These are phyloP conservation scores for Tetrapisispora arboricola DNA, from an alignment of 805 yeast species.

Conservation along the genomic window DNA sequence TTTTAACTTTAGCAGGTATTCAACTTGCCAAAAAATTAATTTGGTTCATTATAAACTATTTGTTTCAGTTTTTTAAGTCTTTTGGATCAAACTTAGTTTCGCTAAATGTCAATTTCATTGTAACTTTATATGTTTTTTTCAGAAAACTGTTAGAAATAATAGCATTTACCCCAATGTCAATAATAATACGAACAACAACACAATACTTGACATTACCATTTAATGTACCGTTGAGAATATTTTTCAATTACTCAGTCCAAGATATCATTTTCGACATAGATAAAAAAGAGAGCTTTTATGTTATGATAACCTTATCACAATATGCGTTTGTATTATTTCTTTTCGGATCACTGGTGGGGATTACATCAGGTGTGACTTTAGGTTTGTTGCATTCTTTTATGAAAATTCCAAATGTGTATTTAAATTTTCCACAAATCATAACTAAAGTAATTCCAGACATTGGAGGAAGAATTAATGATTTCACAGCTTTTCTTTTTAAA, in stretches of 20 bases:
- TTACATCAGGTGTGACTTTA: slow-evolving; percentile 11
- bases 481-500: neutral
- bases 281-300: slow-evolving; percentile 8
- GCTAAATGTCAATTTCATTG: neutral
- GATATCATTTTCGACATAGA: slow-evolving; percentile 10
- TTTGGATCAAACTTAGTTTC: neutral
- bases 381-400: slow-evolving; percentile 17
- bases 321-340: slow-evolving; percentile 17
- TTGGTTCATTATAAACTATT: too few species aligned
- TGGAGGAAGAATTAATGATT: neutral
- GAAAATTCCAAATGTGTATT: slow-evolving; percentile 16
- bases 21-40: neutral
- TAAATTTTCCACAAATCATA: slow-evolving; percentile 8
- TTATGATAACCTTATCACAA: slow-evolving; percentile 14
- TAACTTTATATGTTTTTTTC: too few species aligned
- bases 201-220: slow-evolving; percentile 18
- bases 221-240: slow-evolving; percentile 18
- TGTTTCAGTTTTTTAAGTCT: neutral
- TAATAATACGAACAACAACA: slow-evolving; percentile 10
- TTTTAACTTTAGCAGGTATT: neutral
- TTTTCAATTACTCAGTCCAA: slow-evolving; percentile 18
- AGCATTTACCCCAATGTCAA: slow-evolving; percentile 28
- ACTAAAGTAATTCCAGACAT: neutral
- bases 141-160: neutral
- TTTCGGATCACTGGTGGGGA: slow-evolving; percentile 15